phyloP scores from a whole-genome alignment of 768 basidiomycete genomes.

The Mycena olivaceomarginata region DNA sequence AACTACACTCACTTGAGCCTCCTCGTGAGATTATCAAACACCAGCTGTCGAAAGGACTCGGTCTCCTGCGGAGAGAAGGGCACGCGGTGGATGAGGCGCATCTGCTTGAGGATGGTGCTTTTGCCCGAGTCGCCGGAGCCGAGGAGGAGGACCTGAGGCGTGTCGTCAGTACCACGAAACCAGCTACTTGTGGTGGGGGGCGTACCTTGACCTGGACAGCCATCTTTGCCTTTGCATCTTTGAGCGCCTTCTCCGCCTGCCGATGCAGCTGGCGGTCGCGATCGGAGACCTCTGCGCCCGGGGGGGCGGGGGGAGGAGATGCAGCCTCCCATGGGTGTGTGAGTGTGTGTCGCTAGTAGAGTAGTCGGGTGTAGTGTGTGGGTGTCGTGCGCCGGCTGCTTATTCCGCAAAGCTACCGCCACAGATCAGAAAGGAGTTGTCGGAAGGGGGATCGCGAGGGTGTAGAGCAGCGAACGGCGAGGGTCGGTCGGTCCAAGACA shows the following conservation, averaged over 20 bases:
- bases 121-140: constrained; percentile 97
- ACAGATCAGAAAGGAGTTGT: no score
- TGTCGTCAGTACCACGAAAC: no score
- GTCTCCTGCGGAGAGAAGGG: constrained; percentile 90
- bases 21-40: constrained; percentile 93
- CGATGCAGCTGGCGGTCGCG: constrained; percentile 79
- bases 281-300: constrained; percentile 75
- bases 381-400: no score
- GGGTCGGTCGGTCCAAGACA: no score
- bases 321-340: constrained; percentile 82
- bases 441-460: no score
- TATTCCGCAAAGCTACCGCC: no score
- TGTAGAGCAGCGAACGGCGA: no score
- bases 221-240: constrained; percentile 86
- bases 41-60: constrained; percentile 92
- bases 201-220: constrained; percentile 88
- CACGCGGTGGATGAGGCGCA: constrained; percentile 94
- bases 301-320: constrained; percentile 75
- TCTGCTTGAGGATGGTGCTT: constrained; percentile 97
- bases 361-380: no score
- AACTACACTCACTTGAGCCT: constrained; percentile 72
- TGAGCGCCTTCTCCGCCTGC: constrained; percentile 86
- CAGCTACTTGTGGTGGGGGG: no score
- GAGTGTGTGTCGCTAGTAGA: no score
- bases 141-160: constrained; percentile 85